Evolutionary conservation across 1,284 basidiomycete genomes (phyloP).

Genomic region (Papiliotrema laurentii): DNA sequence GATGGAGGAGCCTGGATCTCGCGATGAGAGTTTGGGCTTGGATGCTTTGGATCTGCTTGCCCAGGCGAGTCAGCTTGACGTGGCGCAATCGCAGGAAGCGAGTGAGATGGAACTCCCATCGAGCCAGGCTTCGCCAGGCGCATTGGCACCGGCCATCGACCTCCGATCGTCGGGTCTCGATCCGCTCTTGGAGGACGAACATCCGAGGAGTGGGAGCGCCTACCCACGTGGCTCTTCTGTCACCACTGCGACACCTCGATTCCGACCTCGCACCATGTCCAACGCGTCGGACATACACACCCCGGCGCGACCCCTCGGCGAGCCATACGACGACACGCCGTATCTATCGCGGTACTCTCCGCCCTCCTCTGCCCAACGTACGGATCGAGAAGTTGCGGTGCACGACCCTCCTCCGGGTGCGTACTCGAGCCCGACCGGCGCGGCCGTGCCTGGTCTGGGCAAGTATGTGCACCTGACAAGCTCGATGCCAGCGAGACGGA

Average conservation of each 20-base stretch:
- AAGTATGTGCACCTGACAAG: conserved; percentile 44
- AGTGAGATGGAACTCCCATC: neutral
- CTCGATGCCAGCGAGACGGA: conserved; percentile 35
- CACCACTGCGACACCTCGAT: conserved; percentile 13
- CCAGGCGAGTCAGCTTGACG: conserved; percentile 39
- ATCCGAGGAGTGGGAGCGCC: conserved; percentile 15
- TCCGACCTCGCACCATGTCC: conserved; percentile 14
- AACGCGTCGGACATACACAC: conserved; percentile 20
- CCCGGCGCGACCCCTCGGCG: conserved; percentile 12
- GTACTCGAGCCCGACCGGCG: conserved; percentile 35
- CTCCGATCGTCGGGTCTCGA: conserved; percentile 8
- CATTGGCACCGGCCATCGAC: conserved; percentile 37
- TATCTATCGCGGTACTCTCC: conserved; percentile 1
- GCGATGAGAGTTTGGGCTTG: conserved; percentile 11
- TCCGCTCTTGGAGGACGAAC: conserved; percentile 1
- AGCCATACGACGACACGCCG: conserved; percentile 2
- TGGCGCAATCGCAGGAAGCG: conserved; percentile 9
- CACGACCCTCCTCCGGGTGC: conserved; percentile 8
- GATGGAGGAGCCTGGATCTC: neutral
- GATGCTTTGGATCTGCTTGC: conserved; percentile 41
- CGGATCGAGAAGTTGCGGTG: neutral
- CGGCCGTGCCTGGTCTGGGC: conserved; percentile 40
- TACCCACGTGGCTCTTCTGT: neutral
- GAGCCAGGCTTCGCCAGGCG: neutral
- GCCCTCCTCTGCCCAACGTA: conserved; percentile 3